Evolutionary conservation across 2,329 filamentous ascomycete genomes (phyloP).

Genomic region (Botryotinia calthae): DNA sequence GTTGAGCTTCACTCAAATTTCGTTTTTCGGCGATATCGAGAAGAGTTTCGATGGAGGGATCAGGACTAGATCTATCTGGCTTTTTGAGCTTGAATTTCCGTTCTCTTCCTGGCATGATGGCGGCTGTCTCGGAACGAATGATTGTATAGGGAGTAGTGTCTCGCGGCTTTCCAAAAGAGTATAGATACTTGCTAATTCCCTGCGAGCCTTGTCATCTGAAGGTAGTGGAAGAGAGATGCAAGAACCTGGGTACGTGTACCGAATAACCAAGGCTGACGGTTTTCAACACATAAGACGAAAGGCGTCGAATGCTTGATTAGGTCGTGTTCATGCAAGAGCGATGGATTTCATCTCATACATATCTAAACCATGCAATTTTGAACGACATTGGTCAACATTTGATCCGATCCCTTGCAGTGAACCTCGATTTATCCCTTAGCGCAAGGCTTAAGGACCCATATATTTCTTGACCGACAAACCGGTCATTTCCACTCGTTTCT

Average conservation of each 20-base stretch:
- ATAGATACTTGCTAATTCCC: neutral
- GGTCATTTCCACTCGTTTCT: constrained; percentile 4
- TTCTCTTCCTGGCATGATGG: constrained; percentile 29
- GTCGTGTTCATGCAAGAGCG: neutral
- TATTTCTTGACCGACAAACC: constrained; percentile 10
- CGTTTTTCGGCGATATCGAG: constrained; percentile 68
- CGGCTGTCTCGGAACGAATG: neutral
- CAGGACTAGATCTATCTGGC: constrained; percentile 64
- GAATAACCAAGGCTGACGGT: neutral
- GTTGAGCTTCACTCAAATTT: constrained; percentile 43
- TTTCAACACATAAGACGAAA: neutral
- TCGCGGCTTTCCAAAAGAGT: neutral
- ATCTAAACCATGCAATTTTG: neutral
- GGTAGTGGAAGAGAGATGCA: neutral
- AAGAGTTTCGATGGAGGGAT: constrained; percentile 62
- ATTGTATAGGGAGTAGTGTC: neutral
- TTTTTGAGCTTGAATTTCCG: constrained; percentile 60
- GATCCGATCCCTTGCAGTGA: constrained; percentile 3
- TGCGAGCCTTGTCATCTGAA: neutral
- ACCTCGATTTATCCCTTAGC: neutral
- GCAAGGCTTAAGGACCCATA: constrained; percentile 4
- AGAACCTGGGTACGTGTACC: neutral
- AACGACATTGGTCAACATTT: neutral
- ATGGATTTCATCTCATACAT: neutral
- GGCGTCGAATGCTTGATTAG: neutral